Conservation (phyloP, 2,329 filamentous ascomycete genomes). For the Arthrobotrys megalospora region DNA sequence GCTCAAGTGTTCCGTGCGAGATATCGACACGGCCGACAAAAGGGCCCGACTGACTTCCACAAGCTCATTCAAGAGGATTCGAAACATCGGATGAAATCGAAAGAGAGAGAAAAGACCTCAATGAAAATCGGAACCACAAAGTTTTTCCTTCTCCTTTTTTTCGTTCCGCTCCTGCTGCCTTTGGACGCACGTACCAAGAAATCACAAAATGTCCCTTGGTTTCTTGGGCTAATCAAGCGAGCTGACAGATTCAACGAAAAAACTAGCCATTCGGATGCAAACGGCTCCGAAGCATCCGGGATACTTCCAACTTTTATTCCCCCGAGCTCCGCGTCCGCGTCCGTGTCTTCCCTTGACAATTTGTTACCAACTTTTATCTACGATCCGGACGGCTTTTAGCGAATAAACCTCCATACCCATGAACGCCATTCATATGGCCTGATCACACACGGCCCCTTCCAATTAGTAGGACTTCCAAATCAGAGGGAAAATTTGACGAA, state of each 20-base stretch:
- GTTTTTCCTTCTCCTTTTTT: conserved; percentile 26
- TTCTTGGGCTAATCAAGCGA: conserved; percentile 39
- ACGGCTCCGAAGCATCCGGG: conserved; percentile 60
- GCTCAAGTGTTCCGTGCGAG: conserved; percentile 25
- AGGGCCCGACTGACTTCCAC: conserved; percentile 20
- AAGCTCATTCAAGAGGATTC: conserved; percentile 6
- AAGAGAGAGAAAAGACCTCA: conserved; percentile 9
- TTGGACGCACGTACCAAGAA: conserved; percentile 30
- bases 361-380: conserved; percentile 17
- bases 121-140: conserved; percentile 7
- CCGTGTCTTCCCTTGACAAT: not conserved
- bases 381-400: conserved; percentile 23
- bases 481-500: conserved; percentile 13
- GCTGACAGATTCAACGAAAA: conserved; percentile 25
- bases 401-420: conserved; percentile 9
- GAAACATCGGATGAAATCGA: conserved; percentile 59
- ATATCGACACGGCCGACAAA: conserved; percentile 29
- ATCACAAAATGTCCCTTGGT: conserved; percentile 20
- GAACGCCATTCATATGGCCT: conserved; percentile 45
- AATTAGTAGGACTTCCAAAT: conserved; percentile 9
- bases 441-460: conserved; percentile 33
- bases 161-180: conserved; percentile 51
- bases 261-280: conserved; percentile 45
- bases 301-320: conserved; percentile 35
- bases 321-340: conserved; percentile 51